Conservation (phyloP, 768 basidiomycete species). For the Amanita pallidorosea region DNA sequence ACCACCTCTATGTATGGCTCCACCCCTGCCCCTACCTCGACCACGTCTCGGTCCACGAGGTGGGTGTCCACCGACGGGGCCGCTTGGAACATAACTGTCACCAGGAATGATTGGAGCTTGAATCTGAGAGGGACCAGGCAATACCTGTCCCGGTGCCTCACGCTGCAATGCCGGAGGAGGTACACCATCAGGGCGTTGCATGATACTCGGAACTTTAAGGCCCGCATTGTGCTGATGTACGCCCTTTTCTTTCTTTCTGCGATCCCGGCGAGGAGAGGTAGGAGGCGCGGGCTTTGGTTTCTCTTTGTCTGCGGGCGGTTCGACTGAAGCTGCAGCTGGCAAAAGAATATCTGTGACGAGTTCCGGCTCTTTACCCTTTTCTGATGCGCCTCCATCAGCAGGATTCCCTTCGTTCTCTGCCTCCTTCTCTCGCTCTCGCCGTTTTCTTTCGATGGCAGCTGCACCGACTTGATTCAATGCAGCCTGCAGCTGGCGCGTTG, state of each 20-base stretch:
- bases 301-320: neutral
- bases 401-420: neutral
- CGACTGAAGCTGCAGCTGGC: neutral
- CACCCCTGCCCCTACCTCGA: constrained; percentile 2
- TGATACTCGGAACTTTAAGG: constrained; percentile 4
- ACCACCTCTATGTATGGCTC: constrained; percentile 1
- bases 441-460: constrained; percentile 20
- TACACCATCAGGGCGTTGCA: constrained; percentile 6
- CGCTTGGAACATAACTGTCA: neutral
- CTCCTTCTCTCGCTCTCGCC: constrained; percentile 15
- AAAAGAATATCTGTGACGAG: neutral
- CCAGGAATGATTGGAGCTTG: neutral
- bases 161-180: constrained; percentile 1
- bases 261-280: constrained; percentile 1
- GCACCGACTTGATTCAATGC: constrained; percentile 59
- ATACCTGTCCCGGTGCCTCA: constrained; percentile 1
- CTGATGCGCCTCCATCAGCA: neutral
- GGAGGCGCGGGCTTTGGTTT: neutral
- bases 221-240: neutral
- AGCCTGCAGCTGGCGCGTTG: constrained; percentile 61
- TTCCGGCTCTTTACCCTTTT: constrained; percentile 13
- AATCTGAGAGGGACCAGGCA: constrained; percentile 1
- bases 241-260: neutral
- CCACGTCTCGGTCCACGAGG: constrained; percentile 3
- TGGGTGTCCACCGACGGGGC: neutral